These are phyloP conservation scores for Triticum urartu DNA, from an alignment of 176 grass and related monocot species.

Conservation along the genomic window DNA sequence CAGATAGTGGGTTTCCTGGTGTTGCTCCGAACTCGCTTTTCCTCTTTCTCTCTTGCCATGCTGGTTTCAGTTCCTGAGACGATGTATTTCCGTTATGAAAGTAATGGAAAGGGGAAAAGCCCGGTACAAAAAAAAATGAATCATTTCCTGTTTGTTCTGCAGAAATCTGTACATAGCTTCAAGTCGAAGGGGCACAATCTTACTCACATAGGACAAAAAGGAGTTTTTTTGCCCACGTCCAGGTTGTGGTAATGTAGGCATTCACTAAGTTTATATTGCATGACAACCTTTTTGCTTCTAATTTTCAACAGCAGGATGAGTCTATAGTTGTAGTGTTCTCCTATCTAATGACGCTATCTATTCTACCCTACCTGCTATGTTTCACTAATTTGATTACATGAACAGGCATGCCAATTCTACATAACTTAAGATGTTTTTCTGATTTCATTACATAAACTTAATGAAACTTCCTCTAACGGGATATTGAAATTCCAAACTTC, in stretches of 20 bases:
- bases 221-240: slow-evolving; percentile 74
- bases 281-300: not conserved
- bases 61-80: too few species aligned
- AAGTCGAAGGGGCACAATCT: slow-evolving; percentile 87
- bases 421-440: not conserved
- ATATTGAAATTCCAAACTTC: too few species aligned
- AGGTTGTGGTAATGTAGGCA: slow-evolving; percentile 64
- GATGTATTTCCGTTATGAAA: too few species aligned
- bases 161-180: slow-evolving; percentile 88
- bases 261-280: slow-evolving; percentile 3
- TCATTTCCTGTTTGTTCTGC: slow-evolving; percentile 25
- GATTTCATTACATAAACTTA: not conserved
- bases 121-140: too few species aligned
- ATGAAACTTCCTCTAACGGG: not conserved
- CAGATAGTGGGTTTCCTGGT: too few species aligned
- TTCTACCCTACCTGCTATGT: too few species aligned
- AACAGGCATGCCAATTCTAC: not conserved
- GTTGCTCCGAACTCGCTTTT: too few species aligned
- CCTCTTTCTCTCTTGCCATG: too few species aligned
- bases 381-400: not conserved
- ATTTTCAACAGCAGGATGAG: too few species aligned
- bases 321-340: not conserved
- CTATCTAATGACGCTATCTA: not conserved
- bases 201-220: slow-evolving; percentile 82
- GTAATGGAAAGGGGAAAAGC: too few species aligned